Evolutionary conservation across 2,329 filamentous ascomycete species (phyloP), one percentile per base, ranked within the genome.

Genomic region (Thyridium curvatum): DNA sequence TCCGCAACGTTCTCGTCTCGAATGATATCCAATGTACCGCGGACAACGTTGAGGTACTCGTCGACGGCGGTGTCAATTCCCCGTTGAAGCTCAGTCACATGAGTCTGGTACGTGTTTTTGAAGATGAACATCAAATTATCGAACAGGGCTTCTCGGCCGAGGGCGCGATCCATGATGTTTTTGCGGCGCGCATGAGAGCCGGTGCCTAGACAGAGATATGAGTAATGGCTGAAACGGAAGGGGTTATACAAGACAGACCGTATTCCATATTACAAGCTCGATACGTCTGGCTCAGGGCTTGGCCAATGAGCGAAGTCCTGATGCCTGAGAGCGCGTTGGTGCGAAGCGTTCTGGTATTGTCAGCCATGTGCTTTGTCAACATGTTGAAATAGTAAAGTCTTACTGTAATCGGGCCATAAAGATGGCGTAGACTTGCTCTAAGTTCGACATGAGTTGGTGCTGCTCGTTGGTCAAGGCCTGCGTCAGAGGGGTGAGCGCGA

Each of bases 251-350:
- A 42, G 46, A 42, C 48, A 45, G 46, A 64, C 64, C 64, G 5
- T 17, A 35, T 34, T 67, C 56, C 1, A 13, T n/a, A 5, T 46
- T 62, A 34, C 55, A 58, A 2, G 9, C 38, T 5, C 32, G 35
- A 29, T 69, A 69, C 1, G 59, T 46, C 0, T 16, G 14, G 28
- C 64, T 53, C 64, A 69, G 62, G 1, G 51, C 47, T 37, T 52
- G 40, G 0, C 61, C 61, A 4, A 67, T 55, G 10, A 61, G 49
- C 0, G 65, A 66, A 2, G 55, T 68, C 13, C 53, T 51, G 13
- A 66, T 50, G 6, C 59, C 50, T 0, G 63, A 59, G 4, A 68
- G 46, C 0, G 53, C 52, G 32, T 63, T 52, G 4, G 53, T 60
- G 16, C 50, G 51, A 4, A 68, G 44, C 3, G 45, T 47, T 2